Percentiles rank a stretch among this genome's conserved stretches.
Evolutionary conservation across 2,329 filamentous ascomycete genomes (phyloP).

Genomic region (Alternaria ethzedia): DNA sequence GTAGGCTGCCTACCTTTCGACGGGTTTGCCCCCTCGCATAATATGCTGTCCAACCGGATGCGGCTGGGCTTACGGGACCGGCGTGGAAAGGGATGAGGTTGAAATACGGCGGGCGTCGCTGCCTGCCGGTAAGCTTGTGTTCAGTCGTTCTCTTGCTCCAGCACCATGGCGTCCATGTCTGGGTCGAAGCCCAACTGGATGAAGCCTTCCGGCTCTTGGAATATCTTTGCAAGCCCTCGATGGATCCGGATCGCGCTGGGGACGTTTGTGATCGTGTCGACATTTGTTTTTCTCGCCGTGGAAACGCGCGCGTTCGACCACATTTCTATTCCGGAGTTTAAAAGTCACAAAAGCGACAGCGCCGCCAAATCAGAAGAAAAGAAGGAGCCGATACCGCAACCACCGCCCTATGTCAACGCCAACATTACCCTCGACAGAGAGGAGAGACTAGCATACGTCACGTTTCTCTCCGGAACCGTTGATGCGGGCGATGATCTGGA

Average conservation of each 20-base stretch:
- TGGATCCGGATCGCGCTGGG: not conserved
- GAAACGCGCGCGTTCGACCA: not conserved
- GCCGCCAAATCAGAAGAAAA: not conserved
- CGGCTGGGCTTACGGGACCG: not conserved
- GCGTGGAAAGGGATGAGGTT: not conserved
- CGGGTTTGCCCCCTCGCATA: not conserved
- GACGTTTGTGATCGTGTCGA: not conserved
- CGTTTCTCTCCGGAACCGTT: constrained; percentile 29
- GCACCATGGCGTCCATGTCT: not conserved
- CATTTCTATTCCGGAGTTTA: not conserved
- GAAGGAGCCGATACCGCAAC: not conserved
- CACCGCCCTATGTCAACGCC: not conserved
- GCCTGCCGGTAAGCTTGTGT: not conserved
- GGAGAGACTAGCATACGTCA: constrained; percentile 32
- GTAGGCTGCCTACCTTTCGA: not conserved
- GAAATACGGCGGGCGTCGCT: not conserved
- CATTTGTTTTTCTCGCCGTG: not conserved
- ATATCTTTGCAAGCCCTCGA: not conserved
- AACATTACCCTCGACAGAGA: not conserved
- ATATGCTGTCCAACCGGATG: not conserved
- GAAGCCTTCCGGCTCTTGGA: not conserved
- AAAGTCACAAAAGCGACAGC: not conserved
- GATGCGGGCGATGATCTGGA: constrained; percentile 27
- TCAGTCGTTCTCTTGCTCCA: not conserved
- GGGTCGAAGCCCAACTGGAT: not conserved